Conservation (phyloP, 306 rosid species). For the Urtica urens region DNA sequence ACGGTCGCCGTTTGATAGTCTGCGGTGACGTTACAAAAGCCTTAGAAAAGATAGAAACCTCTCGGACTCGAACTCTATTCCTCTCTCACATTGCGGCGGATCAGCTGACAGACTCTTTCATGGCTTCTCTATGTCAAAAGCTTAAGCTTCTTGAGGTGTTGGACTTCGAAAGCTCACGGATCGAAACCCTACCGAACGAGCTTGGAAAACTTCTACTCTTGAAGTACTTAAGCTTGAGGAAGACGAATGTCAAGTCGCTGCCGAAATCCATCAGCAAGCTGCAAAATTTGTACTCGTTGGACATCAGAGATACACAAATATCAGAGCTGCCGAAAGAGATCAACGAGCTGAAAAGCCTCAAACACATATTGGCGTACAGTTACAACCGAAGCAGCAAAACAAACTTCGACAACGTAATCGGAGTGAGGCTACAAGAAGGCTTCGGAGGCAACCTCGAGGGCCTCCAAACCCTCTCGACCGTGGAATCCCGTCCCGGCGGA, state of each 20-base stretch:
- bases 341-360: neutral
- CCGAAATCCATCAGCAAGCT: neutral
- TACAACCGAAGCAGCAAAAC: no score
- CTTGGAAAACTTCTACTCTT: slow-evolving; percentile 2
- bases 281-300: neutral
- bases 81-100: neutral
- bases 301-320: neutral
- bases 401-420: neutral
- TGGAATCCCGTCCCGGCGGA: neutral
- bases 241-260: neutral
- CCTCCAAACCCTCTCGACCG: neutral
- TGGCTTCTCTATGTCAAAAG: neutral
- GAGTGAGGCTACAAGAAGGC: neutral
- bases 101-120: neutral
- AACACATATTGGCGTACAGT: neutral
- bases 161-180: neutral
- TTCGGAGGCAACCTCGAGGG: neutral
- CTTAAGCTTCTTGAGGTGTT: slow-evolving; percentile 1
- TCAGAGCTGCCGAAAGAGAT: neutral
- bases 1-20: slow-evolving; percentile 1
- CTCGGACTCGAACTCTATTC: slow-evolving; percentile 4
- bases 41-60: neutral
- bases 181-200: slow-evolving; percentile 1
- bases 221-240: slow-evolving; percentile 10
- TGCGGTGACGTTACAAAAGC: neutral